Conservation (phyloP, 352 stramenopile species). For the Globisporangium perplexum region DNA sequence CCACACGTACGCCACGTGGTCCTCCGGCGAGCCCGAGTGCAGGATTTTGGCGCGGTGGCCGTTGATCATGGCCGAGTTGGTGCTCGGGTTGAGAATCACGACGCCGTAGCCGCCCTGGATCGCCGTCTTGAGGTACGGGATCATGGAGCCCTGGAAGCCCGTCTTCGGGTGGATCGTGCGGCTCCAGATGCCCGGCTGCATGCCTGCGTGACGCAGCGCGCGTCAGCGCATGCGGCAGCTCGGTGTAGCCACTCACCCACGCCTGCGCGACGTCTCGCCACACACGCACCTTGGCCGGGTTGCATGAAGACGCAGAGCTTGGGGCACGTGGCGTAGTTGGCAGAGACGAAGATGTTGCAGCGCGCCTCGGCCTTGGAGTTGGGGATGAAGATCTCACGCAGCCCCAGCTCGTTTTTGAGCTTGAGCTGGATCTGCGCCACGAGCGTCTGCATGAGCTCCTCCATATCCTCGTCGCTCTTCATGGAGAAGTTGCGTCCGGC, state of each 20-base stretch:
- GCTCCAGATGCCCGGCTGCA: slow-evolving; percentile 72
- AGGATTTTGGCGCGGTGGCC: slow-evolving; percentile 79
- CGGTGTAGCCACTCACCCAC: not conserved
- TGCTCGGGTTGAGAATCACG: slow-evolving; percentile 79
- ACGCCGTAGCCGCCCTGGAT: slow-evolving; percentile 82
- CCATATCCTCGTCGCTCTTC: slow-evolving; percentile 77
- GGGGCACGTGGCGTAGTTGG: slow-evolving; percentile 73
- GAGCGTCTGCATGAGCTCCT: slow-evolving; percentile 82
- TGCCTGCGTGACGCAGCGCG: slow-evolving; percentile 17
- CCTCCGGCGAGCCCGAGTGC: slow-evolving; percentile 67
- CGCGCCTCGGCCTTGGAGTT: slow-evolving; percentile 84
- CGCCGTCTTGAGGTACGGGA: slow-evolving; percentile 83
- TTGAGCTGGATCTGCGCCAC: slow-evolving; percentile 82
- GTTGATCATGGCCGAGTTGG: slow-evolving; percentile 75
- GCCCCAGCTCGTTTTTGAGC: slow-evolving; percentile 76
- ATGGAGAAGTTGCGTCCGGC: slow-evolving; percentile 71
- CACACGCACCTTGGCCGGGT: slow-evolving; percentile 35
- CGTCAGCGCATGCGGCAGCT: no score
- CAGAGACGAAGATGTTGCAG: slow-evolving; percentile 83
- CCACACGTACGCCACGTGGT: slow-evolving; percentile 80
- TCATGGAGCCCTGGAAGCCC: slow-evolving; percentile 84
- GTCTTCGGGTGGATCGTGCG: slow-evolving; percentile 68
- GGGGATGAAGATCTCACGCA: slow-evolving; percentile 85
- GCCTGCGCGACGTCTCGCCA: no score
- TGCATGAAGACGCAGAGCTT: slow-evolving; percentile 85